Evolutionary conservation across 441 rosid genomes (phyloP).

Genomic region (Dalechampia spathulata): DNA sequence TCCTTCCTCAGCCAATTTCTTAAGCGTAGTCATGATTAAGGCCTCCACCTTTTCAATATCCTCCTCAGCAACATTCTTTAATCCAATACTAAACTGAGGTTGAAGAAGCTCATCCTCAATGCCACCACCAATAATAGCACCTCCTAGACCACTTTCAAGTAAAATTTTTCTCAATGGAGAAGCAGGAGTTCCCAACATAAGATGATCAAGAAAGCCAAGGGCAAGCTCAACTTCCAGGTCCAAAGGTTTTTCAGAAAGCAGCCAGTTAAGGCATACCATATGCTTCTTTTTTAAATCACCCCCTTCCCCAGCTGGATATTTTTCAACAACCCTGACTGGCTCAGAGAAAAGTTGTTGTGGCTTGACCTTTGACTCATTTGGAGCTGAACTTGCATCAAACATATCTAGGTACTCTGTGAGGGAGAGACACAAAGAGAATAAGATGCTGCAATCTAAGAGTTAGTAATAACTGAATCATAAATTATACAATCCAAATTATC

Average conservation of each 20-base stretch:
- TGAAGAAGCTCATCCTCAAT: slow-evolving; percentile 91
- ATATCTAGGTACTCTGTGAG: slow-evolving; percentile 69
- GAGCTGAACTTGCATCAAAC: slow-evolving; percentile 67
- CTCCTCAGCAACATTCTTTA: slow-evolving; percentile 76
- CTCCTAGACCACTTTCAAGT: slow-evolving; percentile 91
- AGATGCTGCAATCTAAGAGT: slow-evolving; percentile 5
- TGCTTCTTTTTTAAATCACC: slow-evolving; percentile 71
- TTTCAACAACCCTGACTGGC: slow-evolving; percentile 72
- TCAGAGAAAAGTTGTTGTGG: slow-evolving; percentile 61
- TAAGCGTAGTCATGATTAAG: slow-evolving; percentile 56
- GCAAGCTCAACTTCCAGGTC: slow-evolving; percentile 86
- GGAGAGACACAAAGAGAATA: slow-evolving; percentile 1
- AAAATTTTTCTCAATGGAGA: slow-evolving; percentile 87
- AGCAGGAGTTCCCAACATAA: slow-evolving; percentile 93
- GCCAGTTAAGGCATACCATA: slow-evolving; percentile 95
- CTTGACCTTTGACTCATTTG: slow-evolving; percentile 50
- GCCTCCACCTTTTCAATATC: slow-evolving; percentile 75
- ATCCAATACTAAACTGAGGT: slow-evolving; percentile 88
- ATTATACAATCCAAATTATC: background rate
- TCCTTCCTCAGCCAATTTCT: slow-evolving; percentile 73
- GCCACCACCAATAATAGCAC: slow-evolving; percentile 87
- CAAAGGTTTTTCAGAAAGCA: slow-evolving; percentile 73
- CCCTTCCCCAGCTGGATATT: slow-evolving; percentile 76
- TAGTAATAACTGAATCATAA: background rate
- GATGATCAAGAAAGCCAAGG: slow-evolving; percentile 84